Base-by-base conservation (phyloP, 805 yeast genomes). In the Saccharomyces eubayanus region DNA sequence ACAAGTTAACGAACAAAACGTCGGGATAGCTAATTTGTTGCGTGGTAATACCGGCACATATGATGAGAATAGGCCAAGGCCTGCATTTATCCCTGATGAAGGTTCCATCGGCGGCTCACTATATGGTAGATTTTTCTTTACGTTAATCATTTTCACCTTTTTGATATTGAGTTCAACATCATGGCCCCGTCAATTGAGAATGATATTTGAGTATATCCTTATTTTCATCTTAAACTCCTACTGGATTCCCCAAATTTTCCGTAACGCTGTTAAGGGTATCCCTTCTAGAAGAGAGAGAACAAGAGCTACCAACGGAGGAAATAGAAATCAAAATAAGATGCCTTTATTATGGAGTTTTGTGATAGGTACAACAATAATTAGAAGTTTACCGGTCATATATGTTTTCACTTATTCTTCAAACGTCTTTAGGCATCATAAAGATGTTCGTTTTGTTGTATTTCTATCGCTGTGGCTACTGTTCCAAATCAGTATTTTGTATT, bases 201-300 rank as follows among this genome's bases (percentile, higher is more conserved):
- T 67, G 28, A 59, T 73, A 1, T 80, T 84, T 62, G 96, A 89
- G 64, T 81, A 78, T 53, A 51, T 77, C 4, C 70, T 79, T 1
- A 66, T 85, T 9, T 55, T 82, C 1, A 50, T 76, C 0, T 60
- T 85, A 29, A 86, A 83, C 66, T 86, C 96, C 1, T 84, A 80
- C 60, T 90, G 97, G 97, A 59, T 87, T 14, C 97, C 97, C 1
- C 98, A 91, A 68, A 84, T 88, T 46, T 83, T 83, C 60, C 76
- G 97, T 65, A 89, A 89, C 65, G 53, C 67, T 6, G 55, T 67
- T 3, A 68, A 68, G 49, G 71, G 71, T 14, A 56, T 62, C 5
- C 65, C 68, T 9, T 50, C 62, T 24, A 60, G 68, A 56, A 59
- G 66, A 49, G 53, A 50, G 8, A 54, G 63, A 48, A 47, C 53